These are phyloP conservation scores for Colletotrichum tofieldiae DNA, from an alignment of 2,329 filamentous ascomycete species.

Conservation along the genomic window DNA sequence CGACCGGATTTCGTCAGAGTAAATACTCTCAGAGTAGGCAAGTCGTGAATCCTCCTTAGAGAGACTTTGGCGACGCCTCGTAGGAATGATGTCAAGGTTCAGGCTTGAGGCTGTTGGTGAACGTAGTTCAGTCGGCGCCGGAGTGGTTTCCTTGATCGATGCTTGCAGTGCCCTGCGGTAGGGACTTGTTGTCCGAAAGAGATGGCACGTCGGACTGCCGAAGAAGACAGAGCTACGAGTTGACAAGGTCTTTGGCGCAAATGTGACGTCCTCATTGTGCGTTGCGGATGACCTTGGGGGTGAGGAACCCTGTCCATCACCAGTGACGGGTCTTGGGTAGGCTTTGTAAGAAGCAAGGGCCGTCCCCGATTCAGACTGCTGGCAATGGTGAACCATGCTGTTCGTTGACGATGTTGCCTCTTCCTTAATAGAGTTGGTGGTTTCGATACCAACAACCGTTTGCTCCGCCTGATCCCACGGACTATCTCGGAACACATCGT, in stretches of 20 bases:
- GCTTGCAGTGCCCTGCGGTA: slow-evolving; percentile 68
- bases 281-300: background rate
- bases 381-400: slow-evolving; percentile 18
- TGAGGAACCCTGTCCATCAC: background rate
- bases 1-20: slow-evolving; percentile 54
- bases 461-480: slow-evolving; percentile 7
- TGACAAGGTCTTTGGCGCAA: slow-evolving; percentile 51
- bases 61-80: slow-evolving; percentile 57
- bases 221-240: slow-evolving; percentile 66
- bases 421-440: background rate
- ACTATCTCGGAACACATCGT: slow-evolving; percentile 52
- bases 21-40: slow-evolving; percentile 65
- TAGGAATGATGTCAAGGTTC: slow-evolving; percentile 54
- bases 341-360: slow-evolving; percentile 3
- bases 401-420: slow-evolving; percentile 1
- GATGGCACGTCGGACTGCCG: slow-evolving; percentile 65
- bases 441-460: background rate
- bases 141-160: slow-evolving; percentile 58
- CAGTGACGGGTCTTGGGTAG: background rate
- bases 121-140: slow-evolving; percentile 44
- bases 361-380: background rate
- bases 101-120: slow-evolving; percentile 48
- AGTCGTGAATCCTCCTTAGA: slow-evolving; percentile 58
- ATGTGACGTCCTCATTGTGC: slow-evolving; percentile 41
- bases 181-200: slow-evolving; percentile 70